Conservation (phyloP, 2,329 filamentous ascomycete genomes). For the Emmonsia crescens region DNA sequence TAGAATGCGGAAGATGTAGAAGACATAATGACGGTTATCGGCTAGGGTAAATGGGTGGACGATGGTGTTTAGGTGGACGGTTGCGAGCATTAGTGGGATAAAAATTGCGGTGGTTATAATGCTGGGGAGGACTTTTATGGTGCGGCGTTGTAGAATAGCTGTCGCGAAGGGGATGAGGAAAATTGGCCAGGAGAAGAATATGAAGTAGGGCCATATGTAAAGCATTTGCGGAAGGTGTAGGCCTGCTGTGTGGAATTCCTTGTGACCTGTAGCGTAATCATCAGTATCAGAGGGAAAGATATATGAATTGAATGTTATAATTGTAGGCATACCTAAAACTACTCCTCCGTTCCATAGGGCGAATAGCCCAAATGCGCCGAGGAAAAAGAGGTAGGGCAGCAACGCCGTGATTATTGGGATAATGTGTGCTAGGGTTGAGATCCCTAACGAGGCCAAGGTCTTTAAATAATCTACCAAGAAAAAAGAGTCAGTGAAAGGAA, state of each 20-base stretch:
- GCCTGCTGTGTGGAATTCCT: constrained; percentile 84
- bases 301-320: background rate
- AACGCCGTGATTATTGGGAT: constrained; percentile 29
- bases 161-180: constrained; percentile 47
- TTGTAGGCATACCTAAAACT: constrained; percentile 56
- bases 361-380: constrained; percentile 61
- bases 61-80: constrained; percentile 75
- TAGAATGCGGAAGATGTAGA: constrained; percentile 84
- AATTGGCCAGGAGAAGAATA: constrained; percentile 81
- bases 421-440: constrained; percentile 43
- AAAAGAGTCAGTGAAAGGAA: background rate
- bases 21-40: constrained; percentile 94
- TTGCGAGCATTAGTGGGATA: constrained; percentile 33
- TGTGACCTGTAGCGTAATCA: constrained; percentile 56
- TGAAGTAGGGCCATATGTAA: constrained; percentile 84
- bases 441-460: constrained; percentile 50
- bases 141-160: constrained; percentile 22
- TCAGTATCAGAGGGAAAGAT: background rate
- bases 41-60: constrained; percentile 92
- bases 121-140: constrained; percentile 20
- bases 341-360: constrained; percentile 83
- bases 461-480: constrained; percentile 35
- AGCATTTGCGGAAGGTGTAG: constrained; percentile 86
- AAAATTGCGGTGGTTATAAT: constrained; percentile 23
- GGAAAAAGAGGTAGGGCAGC: constrained; percentile 48